Evolutionary conservation across 768 basidiomycete genomes (phyloP).

Genomic region (Lactifluus volemus): DNA sequence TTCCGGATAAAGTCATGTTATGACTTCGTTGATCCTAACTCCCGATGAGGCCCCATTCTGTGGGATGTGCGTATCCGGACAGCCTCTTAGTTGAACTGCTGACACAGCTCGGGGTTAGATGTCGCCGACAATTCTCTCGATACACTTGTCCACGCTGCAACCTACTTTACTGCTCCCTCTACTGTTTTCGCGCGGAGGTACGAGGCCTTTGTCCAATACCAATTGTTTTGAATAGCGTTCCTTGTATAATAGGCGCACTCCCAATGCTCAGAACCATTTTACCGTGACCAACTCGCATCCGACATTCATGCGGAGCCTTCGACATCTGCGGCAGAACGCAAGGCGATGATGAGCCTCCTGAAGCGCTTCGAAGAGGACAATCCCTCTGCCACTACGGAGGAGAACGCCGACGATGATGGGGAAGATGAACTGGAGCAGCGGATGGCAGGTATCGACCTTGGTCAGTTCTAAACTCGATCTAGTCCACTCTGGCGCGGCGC

Average conservation of each 20-base stretch:
- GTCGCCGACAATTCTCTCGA: conserved; percentile 63
- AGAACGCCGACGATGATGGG: conserved; percentile 31
- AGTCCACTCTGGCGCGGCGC: not conserved
- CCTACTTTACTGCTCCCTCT: conserved; percentile 67
- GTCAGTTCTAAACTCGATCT: conserved; percentile 30
- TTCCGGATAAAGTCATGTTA: not conserved
- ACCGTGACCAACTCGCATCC: conserved; percentile 60
- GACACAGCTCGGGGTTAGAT: conserved; percentile 35
- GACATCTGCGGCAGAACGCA: conserved; percentile 47
- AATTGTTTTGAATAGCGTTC: not conserved
- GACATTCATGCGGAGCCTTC: conserved; percentile 51
- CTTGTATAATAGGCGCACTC: conserved; percentile 41
- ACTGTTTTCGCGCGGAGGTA: conserved; percentile 57
- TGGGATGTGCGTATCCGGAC: conserved; percentile 1
- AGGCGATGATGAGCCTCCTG: conserved; percentile 60
- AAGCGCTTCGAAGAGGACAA: conserved; percentile 63
- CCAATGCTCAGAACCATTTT: conserved; percentile 76
- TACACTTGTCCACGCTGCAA: conserved; percentile 83
- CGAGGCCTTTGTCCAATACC: not conserved
- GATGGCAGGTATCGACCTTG: conserved; percentile 51
- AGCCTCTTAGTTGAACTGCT: not conserved
- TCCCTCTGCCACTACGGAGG: conserved; percentile 25
- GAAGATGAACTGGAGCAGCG: conserved; percentile 38
- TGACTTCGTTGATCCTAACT: not conserved
- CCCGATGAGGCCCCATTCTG: conserved; percentile 2